Evolutionary conservation across 768 basidiomycete species (phyloP).

Genomic region (Austroboletus eburneus): DNA sequence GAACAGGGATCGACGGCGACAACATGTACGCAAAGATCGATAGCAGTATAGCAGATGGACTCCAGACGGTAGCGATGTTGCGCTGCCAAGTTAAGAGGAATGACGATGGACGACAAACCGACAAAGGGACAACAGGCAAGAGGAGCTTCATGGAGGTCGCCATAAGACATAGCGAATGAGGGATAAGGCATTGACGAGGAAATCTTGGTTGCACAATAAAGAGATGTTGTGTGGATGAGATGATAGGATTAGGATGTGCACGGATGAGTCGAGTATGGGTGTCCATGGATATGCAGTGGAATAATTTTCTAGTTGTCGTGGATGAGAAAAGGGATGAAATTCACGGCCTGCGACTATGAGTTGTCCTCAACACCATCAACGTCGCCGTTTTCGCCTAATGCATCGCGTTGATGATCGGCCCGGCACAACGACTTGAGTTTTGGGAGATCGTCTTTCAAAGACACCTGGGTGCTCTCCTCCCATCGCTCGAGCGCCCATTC

Average conservation of each 20-base stretch:
- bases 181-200: conserved; percentile 18
- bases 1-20: conserved; percentile 16
- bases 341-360: conserved; percentile 8
- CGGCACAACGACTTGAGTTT: conserved; percentile 20
- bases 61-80: conserved; percentile 19
- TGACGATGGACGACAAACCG: conserved; percentile 20
- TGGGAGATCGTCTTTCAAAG: conserved; percentile 55
- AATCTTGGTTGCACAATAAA: conserved; percentile 28
- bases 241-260: conserved; percentile 25
- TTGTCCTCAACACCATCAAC: background rate
- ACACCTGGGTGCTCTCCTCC: conserved; percentile 57
- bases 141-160: conserved; percentile 4
- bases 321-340: background rate
- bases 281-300: conserved; percentile 25
- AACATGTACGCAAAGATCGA: conserved; percentile 21
- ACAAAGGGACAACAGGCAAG: conserved; percentile 7
- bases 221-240: conserved; percentile 19
- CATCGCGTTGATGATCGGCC: conserved; percentile 18
- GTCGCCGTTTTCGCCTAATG: conserved; percentile 9
- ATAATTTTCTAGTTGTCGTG: conserved; percentile 20
- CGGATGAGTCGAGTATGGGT: conserved; percentile 19
- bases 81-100: conserved; percentile 2
- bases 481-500: conserved; percentile 82
- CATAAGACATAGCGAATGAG: conserved; percentile 23
- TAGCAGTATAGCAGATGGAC: conserved; percentile 21